Evolutionary conservation across 176 grass and related monocot genomes (phyloP).

Genomic region (Puya raimondii): DNA sequence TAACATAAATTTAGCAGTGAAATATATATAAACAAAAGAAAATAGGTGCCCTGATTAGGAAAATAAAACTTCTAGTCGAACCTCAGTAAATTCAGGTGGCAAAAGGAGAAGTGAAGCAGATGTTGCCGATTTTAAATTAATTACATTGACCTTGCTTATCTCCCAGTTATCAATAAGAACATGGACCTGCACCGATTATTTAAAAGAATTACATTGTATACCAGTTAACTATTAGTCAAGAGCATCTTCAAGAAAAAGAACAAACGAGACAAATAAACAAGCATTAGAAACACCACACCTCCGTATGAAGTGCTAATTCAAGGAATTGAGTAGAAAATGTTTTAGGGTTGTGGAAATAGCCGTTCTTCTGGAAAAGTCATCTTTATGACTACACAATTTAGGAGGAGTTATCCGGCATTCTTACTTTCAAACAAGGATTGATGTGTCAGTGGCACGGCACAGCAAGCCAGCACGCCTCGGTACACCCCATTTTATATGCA

Average conservation of each 20-base stretch:
- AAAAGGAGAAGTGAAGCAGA: constrained; percentile 79
- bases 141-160: constrained; percentile 43
- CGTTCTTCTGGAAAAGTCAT: no score
- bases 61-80: constrained; percentile 27
- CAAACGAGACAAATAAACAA: neutral
- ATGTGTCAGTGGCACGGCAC: no score
- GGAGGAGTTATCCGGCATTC: no score
- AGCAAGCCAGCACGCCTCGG: no score
- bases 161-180: constrained; percentile 37
- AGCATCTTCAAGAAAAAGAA: constrained; percentile 13
- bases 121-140: constrained; percentile 68
- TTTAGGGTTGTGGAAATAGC: no score
- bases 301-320: no score
- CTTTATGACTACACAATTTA: no score
- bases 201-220: neutral
- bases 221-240: neutral
- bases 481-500: no score
- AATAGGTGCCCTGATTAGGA: neutral
- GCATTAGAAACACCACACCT: neutral
- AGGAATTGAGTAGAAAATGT: no score
- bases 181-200: constrained; percentile 17
- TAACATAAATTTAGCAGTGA: constrained; percentile 19
- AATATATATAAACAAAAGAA: constrained; percentile 5
- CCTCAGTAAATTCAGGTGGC: constrained; percentile 64
- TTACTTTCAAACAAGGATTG: no score